Base-by-base conservation (phyloP, 306 rosid species). In the Dalbergia cultrata region DNA sequence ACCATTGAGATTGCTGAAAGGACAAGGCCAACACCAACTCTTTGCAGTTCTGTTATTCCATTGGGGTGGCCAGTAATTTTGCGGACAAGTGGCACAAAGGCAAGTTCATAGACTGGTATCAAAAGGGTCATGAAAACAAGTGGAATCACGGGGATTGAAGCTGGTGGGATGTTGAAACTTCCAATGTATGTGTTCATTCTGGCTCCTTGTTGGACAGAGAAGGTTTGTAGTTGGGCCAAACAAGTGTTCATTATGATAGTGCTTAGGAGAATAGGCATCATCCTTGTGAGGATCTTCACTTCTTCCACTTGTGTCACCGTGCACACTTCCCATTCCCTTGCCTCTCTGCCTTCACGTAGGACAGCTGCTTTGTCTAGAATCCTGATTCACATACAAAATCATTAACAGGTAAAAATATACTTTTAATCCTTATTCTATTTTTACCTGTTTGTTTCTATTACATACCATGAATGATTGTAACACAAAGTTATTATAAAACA, bases 161-260 rank as follows among this genome's bases (percentile, higher is more conserved):
- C 82, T 3, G 87, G 22, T 14, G 94, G 86, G 65, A 90, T 75
- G 0, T 73, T 13, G 12, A 80, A 72, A 3, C 9, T 18, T 7
- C 83, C 82, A 0, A 90, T 49, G 69, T 1, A 41, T 12, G 87
- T 71, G 82, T 88, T 37, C 93, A 90, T 90, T 41, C 76, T 13
- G 67, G 41, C 31, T 37, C 94, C 91, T 63, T 90, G 90, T 72
- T 86, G 89, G 61, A 90, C 67, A 0, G 90, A 88, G 70, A 90
- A 65, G 54, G 90, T 90, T 66, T 84, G 94, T 19, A 90, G 47
- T 37, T 90, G 89, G 0, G 94, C 91, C 7, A 90, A 81, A 70
- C 90, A 88, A 39, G 94, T 88, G 66, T 86, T 88, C 91, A 90
- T 88, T 45, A 88, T 70, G 7, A 84, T 84, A 74, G 90, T 90